Evolutionary conservation across 441 rosid species (phyloP), one percentile per base, ranked within the genome.

Genomic region (Bruguiera hainesii): DNA sequence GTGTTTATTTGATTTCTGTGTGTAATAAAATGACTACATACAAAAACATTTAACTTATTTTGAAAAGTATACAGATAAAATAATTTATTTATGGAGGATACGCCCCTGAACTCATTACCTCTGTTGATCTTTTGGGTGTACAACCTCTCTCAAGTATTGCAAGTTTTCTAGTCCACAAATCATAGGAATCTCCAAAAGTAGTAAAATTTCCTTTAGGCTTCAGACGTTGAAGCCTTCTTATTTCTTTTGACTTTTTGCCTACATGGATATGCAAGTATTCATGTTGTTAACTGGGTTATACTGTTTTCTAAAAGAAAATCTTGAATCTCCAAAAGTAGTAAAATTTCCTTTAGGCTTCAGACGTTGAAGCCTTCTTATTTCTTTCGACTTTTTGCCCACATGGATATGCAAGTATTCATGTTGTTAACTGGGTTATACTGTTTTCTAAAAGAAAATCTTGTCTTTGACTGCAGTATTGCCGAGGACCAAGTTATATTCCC

Each of bases 401-500:
- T 3, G 7, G 58, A 55, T 5, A 9, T 55, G 28, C 30, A 55
- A 23, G 28, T 15, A 55, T 55, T 8, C 3, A 1, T 55, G 58
- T 55, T 55, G 16, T 55, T 55, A 20, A 55, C 28, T 23, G 16
- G 58, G 58, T 15, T 55, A 23, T 53, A 53, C 18, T 11, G 48
- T 55, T 15, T 23, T 55, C 6, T 55, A 26, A 23, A 10, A 55
- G 13, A 26, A 21, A 23, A 8, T 61, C 59, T 61, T 51, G 30
- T 68, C 61, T 72, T 67, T 64, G 64, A 61, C 37, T 77, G 84
- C 92, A 89, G 96, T 76, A 79, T 89, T 76, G 96, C 90, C 11
- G 96, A 87, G 83, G 96, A 89, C 78, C 84, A 81, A 71, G 84
- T 89, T 64, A 87, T 89, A 80, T 87, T 89, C 79, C 96, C 96